Evolutionary conservation across 2,329 filamentous ascomycete genomes (phyloP).

Genomic region (Venturia aucupariae): DNA sequence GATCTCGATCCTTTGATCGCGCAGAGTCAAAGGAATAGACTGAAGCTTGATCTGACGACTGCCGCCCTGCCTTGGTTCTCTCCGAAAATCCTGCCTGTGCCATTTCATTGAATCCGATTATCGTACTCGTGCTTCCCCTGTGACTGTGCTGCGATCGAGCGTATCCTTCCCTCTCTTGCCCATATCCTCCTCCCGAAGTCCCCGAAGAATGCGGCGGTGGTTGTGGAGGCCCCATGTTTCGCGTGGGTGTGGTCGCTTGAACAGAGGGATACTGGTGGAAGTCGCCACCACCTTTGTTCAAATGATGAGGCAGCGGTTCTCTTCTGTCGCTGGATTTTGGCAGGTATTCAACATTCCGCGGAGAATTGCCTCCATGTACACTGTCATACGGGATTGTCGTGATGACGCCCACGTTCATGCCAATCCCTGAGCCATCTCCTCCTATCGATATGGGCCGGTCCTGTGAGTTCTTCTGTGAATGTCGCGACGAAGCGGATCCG

Average conservation of each 20-base stretch:
- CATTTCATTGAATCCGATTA: conserved; percentile 10
- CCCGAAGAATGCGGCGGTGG: conserved; percentile 42
- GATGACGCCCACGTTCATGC: conserved; percentile 71
- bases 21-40: conserved; percentile 52
- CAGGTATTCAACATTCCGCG: conserved; percentile 64
- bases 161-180: neutral
- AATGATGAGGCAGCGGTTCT: conserved; percentile 71
- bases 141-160: conserved; percentile 2
- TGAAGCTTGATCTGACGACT: conserved; percentile 56
- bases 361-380: conserved; percentile 57
- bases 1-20: neutral
- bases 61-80: conserved; percentile 30
- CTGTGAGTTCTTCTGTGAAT: conserved; percentile 47
- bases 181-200: conserved; percentile 19
- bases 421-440: conserved; percentile 50
- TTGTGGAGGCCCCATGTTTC: conserved; percentile 42
- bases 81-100: conserved; percentile 9
- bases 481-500: conserved; percentile 63
- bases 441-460: conserved; percentile 59
- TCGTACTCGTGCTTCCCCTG: conserved; percentile 5
- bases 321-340: conserved; percentile 46
- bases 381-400: conserved; percentile 82
- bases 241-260: conserved; percentile 45
- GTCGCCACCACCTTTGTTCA: conserved; percentile 68
- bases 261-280: conserved; percentile 83